Evolutionary conservation across 2,329 filamentous ascomycete genomes (phyloP), one percentile per base, ranked within the genome.

Genomic region (Aspergillus carbonarius): DNA sequence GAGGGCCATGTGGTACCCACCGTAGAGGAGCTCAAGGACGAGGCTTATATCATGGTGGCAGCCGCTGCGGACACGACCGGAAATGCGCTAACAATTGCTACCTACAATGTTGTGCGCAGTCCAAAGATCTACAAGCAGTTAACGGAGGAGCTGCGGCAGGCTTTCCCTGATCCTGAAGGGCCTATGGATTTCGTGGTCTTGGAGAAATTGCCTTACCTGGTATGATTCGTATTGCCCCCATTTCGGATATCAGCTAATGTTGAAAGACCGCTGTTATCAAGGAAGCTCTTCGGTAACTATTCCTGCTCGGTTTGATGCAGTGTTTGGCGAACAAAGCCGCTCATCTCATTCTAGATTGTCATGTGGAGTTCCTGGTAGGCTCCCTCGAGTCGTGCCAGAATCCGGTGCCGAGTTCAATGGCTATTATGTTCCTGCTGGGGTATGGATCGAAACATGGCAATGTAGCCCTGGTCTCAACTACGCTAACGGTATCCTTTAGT

Each of bases 131-230:
- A 70, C 39, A 12, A 44, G 13, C 64, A 54, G 15, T 57, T 72
- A 15, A 63, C 39, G 6, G 60, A 60, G 2, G 75, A 78, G 57
- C 55, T 78, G 42, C 55, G 61, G 18, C 55, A 63, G 2, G 66
- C 62, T 2, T 74, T 75, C 57, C 72, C 74, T 6, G 65, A 73
- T 34, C 55, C 64, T 3, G 60, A 66, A 13, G 60, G 58, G 13
- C 23, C 53, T 6, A 63, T 74, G 27, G 63, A 67, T 6, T 69
- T 72, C 57, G 34, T 64, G 1, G 59, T 63, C 1, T 62, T 77
- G 20, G 75, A 76, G 56, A 73, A 69, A 56, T 59, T 78, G 15
- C 72, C 74, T 5, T 76, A 72, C 54, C 54, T 76, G 54, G 69
- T 68, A 32, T 10, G n/a, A 25, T 23, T 12, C 10, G 13, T 3